Evolutionary conservation across 768 basidiomycete species (phyloP), one percentile per base, ranked within the genome.

Genomic region (Rhodosporidiobolus odoratus): DNA sequence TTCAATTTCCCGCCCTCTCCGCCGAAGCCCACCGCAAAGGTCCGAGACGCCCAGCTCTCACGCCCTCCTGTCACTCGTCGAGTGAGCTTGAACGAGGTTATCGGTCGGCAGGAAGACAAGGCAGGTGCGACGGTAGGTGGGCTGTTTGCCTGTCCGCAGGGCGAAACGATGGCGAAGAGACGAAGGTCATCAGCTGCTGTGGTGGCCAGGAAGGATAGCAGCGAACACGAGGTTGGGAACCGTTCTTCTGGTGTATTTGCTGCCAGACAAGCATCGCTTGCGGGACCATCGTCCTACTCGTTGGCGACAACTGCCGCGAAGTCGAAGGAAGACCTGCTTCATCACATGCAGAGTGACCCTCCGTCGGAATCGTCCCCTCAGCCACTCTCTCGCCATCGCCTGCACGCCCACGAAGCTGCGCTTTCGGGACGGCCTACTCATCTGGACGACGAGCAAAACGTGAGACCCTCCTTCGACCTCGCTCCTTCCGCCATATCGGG

Each of bases 1-100:
- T 75, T 75, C 61, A 67, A 57, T 12, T 75, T 71, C 38, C 73
- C 73, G 25, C 63, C 66, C 6, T 66, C 63, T 7, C 73, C 73
- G 23, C 57, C 57, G 2, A 71, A 71, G 64, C 25, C 43, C 2
- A 34, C 54, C 35, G 35, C 21, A 37, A 7, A 2, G 15, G 32
- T 10, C 34, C 25, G 2, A 16, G 13, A 13, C 27, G n/a, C 52
- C 30, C 9, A 12, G 10, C 13, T 30, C 30, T 7, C 52, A 8
- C 52, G 52, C 30, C 52, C 52, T 53, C 52, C 41, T 15, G 4
- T 45, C 34, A 21, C 21, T 2, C 54, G 54, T 12, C 17, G 1
- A 27, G 43, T 37, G 54, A 65, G 64, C 56, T 37, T 65, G 7
- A 48, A 48, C 56, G 54, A 56, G n/a, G 64, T 65, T n/a, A 13